Percentiles rank a stretch among this genome's conserved stretches.
Conservation (phyloP, 192 early-diverging fungal species). For the Coemansia javaensis region DNA sequence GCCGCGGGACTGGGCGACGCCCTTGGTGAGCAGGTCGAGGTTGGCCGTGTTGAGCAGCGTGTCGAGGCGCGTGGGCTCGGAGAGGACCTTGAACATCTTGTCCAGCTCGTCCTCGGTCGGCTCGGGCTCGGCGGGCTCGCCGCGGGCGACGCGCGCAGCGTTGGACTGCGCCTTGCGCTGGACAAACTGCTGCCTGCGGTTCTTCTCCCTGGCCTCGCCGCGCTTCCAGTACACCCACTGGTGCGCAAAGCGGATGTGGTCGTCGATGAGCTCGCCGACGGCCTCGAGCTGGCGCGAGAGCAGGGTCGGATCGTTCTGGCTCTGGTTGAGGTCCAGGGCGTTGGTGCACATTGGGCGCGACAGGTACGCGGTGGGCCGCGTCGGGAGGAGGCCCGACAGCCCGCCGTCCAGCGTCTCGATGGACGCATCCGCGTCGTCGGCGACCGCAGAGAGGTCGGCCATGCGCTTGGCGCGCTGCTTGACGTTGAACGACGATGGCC, state of each 20-base stretch:
- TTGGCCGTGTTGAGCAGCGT: conserved; percentile 84
- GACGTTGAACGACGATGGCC: conserved; percentile 52
- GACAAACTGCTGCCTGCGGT: conserved; percentile 60
- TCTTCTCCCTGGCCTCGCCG: conserved; percentile 80
- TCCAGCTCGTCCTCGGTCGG: conserved; percentile 60
- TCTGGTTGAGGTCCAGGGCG: conserved; percentile 68
- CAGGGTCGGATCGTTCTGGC: conserved; percentile 15
- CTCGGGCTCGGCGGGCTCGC: conserved; percentile 70
- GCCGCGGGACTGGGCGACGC: conserved; percentile 89
- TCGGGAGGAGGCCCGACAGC: conserved; percentile 44
- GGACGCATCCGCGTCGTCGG: conserved; percentile 48
- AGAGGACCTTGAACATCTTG: conserved; percentile 60
- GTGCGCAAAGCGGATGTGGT: conserved; percentile 84
- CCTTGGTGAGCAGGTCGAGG: conserved; percentile 88
- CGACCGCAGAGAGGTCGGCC: conserved; percentile 61
- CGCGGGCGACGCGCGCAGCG: conserved; percentile 57
- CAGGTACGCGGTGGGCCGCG: conserved; percentile 37
- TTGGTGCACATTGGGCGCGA: conserved; percentile 58
- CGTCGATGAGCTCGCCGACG: conserved; percentile 87
- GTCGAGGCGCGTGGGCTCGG: conserved; percentile 89
- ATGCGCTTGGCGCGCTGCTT: conserved; percentile 53
- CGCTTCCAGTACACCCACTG: conserved; percentile 96
- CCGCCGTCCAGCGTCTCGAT: conserved; percentile 23
- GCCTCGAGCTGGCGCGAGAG: conserved; percentile 59
- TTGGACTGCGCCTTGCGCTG: conserved; percentile 72